Percentiles rank a stretch among this genome's conserved stretches.
phyloP scores from a whole-genome alignment of 1,139 yeast genomes.

The Candida glucosophila region DNA sequence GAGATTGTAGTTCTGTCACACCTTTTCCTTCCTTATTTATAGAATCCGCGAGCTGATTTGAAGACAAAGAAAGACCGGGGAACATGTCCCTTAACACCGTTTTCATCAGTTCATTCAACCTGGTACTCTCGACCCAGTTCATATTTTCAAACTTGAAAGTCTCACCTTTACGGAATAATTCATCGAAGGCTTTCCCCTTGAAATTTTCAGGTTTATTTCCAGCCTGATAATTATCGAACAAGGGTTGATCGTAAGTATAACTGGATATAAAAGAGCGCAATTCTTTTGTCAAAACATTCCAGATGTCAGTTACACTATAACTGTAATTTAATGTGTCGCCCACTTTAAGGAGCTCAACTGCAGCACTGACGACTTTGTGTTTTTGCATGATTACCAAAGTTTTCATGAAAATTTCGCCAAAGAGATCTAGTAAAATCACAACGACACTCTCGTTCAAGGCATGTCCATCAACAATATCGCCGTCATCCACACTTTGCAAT shows the following conservation, averaged over 20 bases:
- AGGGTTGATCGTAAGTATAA: constrained; percentile 35
- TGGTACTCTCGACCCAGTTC: constrained; percentile 21
- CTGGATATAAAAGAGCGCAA: constrained; percentile 45
- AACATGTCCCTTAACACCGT: constrained; percentile 47
- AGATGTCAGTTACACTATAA: constrained; percentile 41
- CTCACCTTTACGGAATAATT: constrained; percentile 4
- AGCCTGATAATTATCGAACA: no score
- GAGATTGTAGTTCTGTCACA: no score
- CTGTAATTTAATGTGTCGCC: constrained; percentile 2
- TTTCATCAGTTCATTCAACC: constrained; percentile 34
- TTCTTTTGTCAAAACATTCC: constrained; percentile 53
- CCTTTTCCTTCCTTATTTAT: constrained; percentile 7
- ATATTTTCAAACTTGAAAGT: constrained; percentile 44
- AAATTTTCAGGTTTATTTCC: no score
- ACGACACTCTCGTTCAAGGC: constrained; percentile 44
- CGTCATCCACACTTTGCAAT: constrained; percentile 15
- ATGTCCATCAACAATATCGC: constrained; percentile 17
- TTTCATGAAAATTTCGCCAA: constrained; percentile 59
- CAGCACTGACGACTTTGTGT: constrained; percentile 58
- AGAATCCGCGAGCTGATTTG: constrained; percentile 3
- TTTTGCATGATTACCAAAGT: constrained; percentile 59
- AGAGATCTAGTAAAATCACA: constrained; percentile 57
- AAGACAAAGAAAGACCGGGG: constrained; percentile 46
- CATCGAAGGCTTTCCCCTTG: not conserved
- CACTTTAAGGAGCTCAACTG: constrained; percentile 24